Conservation (phyloP, 257 asterid species). For the Solanum tacnaense region DNA sequence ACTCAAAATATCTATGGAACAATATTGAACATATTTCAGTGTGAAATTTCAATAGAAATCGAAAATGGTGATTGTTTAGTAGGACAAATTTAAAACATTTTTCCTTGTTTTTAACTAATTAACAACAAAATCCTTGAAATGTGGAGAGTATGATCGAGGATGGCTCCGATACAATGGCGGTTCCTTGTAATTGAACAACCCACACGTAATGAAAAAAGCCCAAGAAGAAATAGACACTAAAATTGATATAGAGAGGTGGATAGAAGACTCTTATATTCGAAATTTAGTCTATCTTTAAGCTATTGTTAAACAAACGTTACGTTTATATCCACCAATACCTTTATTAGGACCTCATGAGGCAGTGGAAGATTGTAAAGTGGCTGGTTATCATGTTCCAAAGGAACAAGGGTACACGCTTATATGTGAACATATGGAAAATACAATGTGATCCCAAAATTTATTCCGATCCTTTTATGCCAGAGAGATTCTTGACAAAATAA, state of each 20-base stretch:
- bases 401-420: constrained; percentile 24
- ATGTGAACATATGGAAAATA: no score
- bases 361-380: constrained; percentile 23
- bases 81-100: neutral
- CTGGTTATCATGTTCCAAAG: constrained; percentile 18
- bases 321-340: constrained; percentile 42
- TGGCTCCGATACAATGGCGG: constrained; percentile 44
- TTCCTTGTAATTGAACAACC: constrained; percentile 28
- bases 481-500: constrained; percentile 32
- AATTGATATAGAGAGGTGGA: constrained; percentile 42
- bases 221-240: neutral
- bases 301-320: neutral
- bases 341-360: constrained; percentile 30
- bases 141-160: constrained; percentile 40
- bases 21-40: no score
- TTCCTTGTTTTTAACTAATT: neutral
- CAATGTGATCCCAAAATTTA: constrained; percentile 27
- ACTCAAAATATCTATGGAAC: no score
- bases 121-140: neutral
- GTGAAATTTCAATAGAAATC: no score
- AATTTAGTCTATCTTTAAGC: constrained; percentile 39
- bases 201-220: constrained; percentile 14
- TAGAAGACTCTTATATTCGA: constrained; percentile 30
- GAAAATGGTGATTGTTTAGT: no score
- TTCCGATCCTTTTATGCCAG: constrained; percentile 6